These are phyloP conservation scores for Epichloe brachyelytri DNA, from an alignment of 2,329 filamentous ascomycete species.

Conservation along the genomic window DNA sequence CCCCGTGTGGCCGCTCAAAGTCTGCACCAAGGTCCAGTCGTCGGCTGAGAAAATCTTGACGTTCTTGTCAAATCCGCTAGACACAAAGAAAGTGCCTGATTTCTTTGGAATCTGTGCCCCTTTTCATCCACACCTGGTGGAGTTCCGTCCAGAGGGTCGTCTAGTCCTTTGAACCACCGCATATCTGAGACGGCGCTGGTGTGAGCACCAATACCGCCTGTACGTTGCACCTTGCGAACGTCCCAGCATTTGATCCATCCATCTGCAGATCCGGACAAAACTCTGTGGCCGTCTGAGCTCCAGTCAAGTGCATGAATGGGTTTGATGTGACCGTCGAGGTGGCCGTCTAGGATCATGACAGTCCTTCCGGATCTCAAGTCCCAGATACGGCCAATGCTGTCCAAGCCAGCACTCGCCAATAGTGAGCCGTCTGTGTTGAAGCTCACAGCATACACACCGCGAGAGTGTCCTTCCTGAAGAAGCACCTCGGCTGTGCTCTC, in stretches of 20 bases:
- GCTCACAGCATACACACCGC: slow-evolving; percentile 79
- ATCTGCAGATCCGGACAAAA: slow-evolving; percentile 84
- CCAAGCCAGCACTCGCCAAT: slow-evolving; percentile 79
- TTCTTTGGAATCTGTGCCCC: slow-evolving; percentile 61
- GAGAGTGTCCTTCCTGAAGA: slow-evolving; percentile 86
- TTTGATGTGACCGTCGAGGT: slow-evolving; percentile 68
- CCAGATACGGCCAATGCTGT: slow-evolving; percentile 93
- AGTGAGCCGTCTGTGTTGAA: slow-evolving; percentile 90
- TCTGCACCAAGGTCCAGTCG: slow-evolving; percentile 86
- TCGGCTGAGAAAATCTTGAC: slow-evolving; percentile 94
- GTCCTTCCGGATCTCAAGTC: slow-evolving; percentile 85
- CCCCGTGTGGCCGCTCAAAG: slow-evolving; percentile 77
- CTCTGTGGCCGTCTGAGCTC: slow-evolving; percentile 80
- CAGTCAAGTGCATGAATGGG: slow-evolving; percentile 91
- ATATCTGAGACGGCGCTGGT: slow-evolving; percentile 84
- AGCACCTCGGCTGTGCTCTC: slow-evolving; percentile 72
- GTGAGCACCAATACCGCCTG: slow-evolving; percentile 80
- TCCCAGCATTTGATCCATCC: slow-evolving; percentile 99
- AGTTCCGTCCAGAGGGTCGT: slow-evolving; percentile 54
- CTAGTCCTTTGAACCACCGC: slow-evolving; percentile 81
- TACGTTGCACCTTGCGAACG: slow-evolving; percentile 72
- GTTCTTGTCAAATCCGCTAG: slow-evolving; percentile 83
- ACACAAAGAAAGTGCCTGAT: slow-evolving; percentile 83
- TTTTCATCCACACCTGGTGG: slow-evolving; percentile 50
- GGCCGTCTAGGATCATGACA: slow-evolving; percentile 88